Conservation (phyloP, 129 eudicot species). For the Erigeron canadensis region DNA sequence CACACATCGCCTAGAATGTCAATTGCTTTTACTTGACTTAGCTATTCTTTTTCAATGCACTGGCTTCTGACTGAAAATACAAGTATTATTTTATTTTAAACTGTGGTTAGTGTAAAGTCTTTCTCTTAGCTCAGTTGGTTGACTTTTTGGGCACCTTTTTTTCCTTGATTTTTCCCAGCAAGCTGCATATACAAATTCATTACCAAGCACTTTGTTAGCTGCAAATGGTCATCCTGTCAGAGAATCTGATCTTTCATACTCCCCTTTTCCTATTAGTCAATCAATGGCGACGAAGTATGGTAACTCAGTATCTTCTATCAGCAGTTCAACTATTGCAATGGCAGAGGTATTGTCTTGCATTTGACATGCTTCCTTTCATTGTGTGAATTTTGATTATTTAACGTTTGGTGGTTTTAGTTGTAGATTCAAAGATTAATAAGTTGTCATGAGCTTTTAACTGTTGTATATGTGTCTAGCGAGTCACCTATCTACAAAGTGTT, state of each 20-base stretch:
- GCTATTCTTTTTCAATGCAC: neutral
- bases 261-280: slow-evolving; percentile 66
- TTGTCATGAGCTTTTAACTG: no score
- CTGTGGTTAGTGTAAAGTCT: neutral
- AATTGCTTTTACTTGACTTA: neutral
- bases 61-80: no score
- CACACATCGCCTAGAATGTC: neutral
- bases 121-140: slow-evolving; percentile 16
- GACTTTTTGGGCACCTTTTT: neutral
- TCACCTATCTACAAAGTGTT: neutral
- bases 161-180: slow-evolving; percentile 22
- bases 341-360: slow-evolving; percentile 57
- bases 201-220: slow-evolving; percentile 64
- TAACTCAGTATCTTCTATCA: slow-evolving; percentile 53
- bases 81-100: neutral
- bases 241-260: slow-evolving; percentile 80
- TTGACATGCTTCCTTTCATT: slow-evolving; percentile 6
- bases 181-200: slow-evolving; percentile 59
- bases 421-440: neutral
- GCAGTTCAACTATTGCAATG: slow-evolving; percentile 67
- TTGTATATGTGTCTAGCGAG: neutral
- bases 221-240: slow-evolving; percentile 64
- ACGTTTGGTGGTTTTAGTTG: neutral
- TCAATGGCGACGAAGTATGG: slow-evolving; percentile 67
- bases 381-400: neutral